Evolutionary conservation across 352 stramenopile genomes (phyloP).

Genomic region (Phytophthora rubi): DNA sequence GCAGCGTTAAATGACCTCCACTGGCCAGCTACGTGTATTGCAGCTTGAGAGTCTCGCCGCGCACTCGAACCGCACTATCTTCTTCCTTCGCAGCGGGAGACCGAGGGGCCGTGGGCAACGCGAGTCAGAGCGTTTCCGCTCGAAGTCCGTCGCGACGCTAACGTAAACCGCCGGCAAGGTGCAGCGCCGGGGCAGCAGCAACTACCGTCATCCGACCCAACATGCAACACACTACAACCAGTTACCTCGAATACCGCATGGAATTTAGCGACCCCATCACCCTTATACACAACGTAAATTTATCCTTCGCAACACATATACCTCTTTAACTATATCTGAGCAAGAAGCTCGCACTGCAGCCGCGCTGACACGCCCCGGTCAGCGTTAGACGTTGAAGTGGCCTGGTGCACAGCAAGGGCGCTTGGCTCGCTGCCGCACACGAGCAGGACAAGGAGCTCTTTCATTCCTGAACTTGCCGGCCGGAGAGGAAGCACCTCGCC

Average conservation of each 20-base stretch:
- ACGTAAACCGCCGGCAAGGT: conserved; percentile 21
- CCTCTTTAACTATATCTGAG: no score
- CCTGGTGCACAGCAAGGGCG: background rate
- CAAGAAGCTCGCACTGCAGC: background rate
- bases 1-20: conserved; percentile 3
- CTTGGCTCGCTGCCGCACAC: background rate
- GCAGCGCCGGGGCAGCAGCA: background rate
- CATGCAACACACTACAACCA: background rate
- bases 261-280: background rate
- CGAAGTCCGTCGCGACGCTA: conserved; percentile 11
- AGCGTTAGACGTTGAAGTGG: conserved; percentile 21
- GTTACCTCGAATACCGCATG: background rate
- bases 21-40: background rate
- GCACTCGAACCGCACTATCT: background rate
- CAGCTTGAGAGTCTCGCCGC: background rate
- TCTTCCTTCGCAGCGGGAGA: background rate
- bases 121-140: conserved; percentile 11
- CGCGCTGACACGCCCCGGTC: conserved; percentile 13
- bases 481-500: conserved; percentile 8
- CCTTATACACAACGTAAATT: no score
- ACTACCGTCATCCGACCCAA: background rate
- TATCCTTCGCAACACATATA: no score
- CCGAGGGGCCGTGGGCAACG: background rate
- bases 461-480: conserved; percentile 35
- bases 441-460: background rate